phyloP scores from a whole-genome alignment of 2,329 filamentous ascomycete species.

The Intubia oerlemansii region DNA sequence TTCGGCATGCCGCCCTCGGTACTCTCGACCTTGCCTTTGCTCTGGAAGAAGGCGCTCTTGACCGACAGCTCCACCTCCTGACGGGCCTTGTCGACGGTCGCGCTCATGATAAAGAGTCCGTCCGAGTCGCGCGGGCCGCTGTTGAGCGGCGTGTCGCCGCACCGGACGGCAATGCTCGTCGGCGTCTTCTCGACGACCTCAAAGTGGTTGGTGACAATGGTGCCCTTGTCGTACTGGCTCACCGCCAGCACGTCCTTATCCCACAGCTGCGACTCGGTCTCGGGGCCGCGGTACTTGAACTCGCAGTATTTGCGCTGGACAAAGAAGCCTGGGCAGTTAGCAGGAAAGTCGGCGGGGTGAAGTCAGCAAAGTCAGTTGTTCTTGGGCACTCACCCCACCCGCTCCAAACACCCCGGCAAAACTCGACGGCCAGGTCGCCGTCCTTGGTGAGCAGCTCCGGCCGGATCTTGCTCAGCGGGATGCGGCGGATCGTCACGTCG shows the following conservation, averaged over 20 bases:
- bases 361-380: background rate
- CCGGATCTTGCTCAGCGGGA: constrained; percentile 41
- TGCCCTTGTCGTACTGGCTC: constrained; percentile 40
- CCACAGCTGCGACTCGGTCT: constrained; percentile 41
- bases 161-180: constrained; percentile 38
- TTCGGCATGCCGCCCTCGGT: constrained; percentile 14
- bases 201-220: constrained; percentile 48
- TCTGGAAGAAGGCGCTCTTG: constrained; percentile 40
- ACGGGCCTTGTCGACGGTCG: constrained; percentile 33
- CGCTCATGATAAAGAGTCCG: constrained; percentile 44
- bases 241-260: constrained; percentile 27
- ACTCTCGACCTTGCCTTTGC: constrained; percentile 15
- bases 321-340: constrained; percentile 23
- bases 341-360: constrained; percentile 1
- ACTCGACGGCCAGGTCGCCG: constrained; percentile 34
- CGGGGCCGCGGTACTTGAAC: constrained; percentile 33
- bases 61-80: constrained; percentile 40
- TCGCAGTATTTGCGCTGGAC: constrained; percentile 36
- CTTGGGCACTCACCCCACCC: constrained; percentile 30
- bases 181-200: constrained; percentile 45
- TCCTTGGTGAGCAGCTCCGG: constrained; percentile 42
- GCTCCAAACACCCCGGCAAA: constrained; percentile 46
- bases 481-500: constrained; percentile 40
- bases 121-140: constrained; percentile 34
- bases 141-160: constrained; percentile 41